Percentiles rank a stretch among this genome's conserved stretches.
Evolutionary conservation across 257 asterid species (phyloP).

Genomic region (Euphrasia confusa): DNA sequence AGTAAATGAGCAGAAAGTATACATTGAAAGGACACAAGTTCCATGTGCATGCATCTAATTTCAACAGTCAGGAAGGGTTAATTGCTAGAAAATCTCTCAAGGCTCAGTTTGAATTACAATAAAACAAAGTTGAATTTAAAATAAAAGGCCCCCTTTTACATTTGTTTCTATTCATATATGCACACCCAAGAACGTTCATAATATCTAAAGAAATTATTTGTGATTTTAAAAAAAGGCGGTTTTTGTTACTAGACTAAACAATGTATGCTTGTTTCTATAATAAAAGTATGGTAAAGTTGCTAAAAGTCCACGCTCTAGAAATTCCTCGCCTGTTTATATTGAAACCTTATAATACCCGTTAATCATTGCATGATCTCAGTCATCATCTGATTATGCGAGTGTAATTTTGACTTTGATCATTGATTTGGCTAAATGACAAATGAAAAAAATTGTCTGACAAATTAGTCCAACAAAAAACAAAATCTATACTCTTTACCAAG

Average conservation of each 20-base stretch:
- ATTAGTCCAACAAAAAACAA: no score
- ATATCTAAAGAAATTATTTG: background rate
- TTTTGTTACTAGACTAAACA: background rate
- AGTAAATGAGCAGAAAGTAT: slow-evolving; percentile 2
- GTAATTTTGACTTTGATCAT: background rate
- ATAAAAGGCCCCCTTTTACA: background rate
- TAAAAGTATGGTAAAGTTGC: background rate
- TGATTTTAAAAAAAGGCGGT: background rate
- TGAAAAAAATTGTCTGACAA: no score
- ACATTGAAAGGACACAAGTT: slow-evolving; percentile 5
- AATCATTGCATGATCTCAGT: no score
- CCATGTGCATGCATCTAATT: background rate
- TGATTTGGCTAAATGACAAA: no score
- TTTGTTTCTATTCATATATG: background rate
- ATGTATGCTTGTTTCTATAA: background rate
- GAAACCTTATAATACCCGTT: background rate
- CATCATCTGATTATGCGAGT: no score
- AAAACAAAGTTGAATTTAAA: background rate
- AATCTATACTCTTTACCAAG: no score
- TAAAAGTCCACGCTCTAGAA: background rate
- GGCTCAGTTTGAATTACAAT: background rate
- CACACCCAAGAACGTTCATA: background rate
- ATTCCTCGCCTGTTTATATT: no score
- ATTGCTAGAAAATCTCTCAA: background rate
- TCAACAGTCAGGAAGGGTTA: slow-evolving; percentile 1